phyloP scores from a whole-genome alignment of 2,329 filamentous ascomycete species.

The Diaporthe vexans region DNA sequence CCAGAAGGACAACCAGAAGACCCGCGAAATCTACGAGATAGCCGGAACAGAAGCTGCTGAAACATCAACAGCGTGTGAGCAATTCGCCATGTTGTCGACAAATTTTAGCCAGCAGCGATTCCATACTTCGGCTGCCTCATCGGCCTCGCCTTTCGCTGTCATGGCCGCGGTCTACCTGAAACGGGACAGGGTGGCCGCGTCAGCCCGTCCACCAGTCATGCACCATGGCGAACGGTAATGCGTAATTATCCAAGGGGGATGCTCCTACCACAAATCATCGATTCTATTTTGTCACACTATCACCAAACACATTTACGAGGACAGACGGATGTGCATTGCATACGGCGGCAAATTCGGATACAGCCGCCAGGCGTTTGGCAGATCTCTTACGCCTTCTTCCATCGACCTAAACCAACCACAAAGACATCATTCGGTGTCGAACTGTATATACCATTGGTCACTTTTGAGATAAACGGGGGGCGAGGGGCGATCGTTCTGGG shows the following conservation, averaged over 20 bases:
- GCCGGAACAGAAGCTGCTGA: constrained; percentile 19
- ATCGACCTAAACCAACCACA: constrained; percentile 27
- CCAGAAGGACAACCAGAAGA: background rate
- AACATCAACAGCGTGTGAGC: background rate
- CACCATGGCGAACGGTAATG: constrained; percentile 41
- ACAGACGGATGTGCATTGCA: constrained; percentile 37
- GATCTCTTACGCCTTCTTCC: constrained; percentile 26
- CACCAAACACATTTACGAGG: constrained; percentile 36
- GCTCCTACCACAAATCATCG: constrained; percentile 22
- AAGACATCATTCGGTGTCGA: constrained; percentile 18
- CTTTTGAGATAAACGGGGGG: constrained; percentile 29
- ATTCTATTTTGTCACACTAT: constrained; percentile 34
- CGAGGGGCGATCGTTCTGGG: constrained; percentile 22
- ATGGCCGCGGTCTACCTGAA: constrained; percentile 1
- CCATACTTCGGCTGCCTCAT: background rate
- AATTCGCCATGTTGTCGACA: background rate
- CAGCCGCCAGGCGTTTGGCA: constrained; percentile 40
- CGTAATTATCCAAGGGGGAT: constrained; percentile 39
- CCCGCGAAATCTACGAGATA: background rate
- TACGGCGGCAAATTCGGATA: constrained; percentile 37
- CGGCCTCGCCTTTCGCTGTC: constrained; percentile 23
- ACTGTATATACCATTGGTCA: constrained; percentile 38
- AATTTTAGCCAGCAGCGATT: constrained; percentile 11
- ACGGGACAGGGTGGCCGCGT: constrained; percentile 10
- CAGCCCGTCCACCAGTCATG: constrained; percentile 20